Evolutionary conservation across 768 basidiomycete species (phyloP), one percentile per base, ranked within the genome.

Genomic region (Crassisporium funariophilum): DNA sequence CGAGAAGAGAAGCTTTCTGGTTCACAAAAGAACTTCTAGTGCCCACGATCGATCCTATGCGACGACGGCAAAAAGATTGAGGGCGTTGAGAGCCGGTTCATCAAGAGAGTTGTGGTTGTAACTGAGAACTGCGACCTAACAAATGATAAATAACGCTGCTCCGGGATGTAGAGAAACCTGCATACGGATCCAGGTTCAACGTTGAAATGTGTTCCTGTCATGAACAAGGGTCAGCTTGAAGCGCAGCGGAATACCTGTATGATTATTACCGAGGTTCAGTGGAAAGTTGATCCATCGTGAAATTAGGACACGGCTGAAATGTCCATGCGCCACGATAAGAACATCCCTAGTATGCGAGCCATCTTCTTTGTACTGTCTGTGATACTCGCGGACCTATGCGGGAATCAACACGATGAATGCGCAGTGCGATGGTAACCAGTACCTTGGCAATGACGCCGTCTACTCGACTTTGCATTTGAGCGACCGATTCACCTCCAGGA

Each of bases 301-400:
- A 25, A 64, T 64, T 19, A 62, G 54, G 25, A 62, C 63, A 39
- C 63, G 60, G 27, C 79, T 89, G 64, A 88, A 84, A 65, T 93
- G 88, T 1, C 88, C 93, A 65, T 98, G 95, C 1, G 92, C 90
- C 49, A 98, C 82, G 58, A 98, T 86, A 48, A 95, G 77, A 8
- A 93, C 85, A 57, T 97, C 92, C 16, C 88, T 79, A 16, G 78
- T 76, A 44, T 84, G 76, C 13, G 75, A 68, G 1, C 82, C 81
- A 38, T 86, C 78, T 55, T 90, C 87, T 36, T 79, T 72, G 63
- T 86, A 90, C 55, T 78, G 64, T 45, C 76, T 75, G 57, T 92
- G 89, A 59, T 86, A 80, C 58, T 86, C 81, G 9, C 82, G 81
- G 47, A 91, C 82, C 84, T 90, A 23, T 9, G 21, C 23, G 13